Evolutionary conservation across 2,329 filamentous ascomycete species (phyloP).

Genomic region (Diplodia seriata): DNA sequence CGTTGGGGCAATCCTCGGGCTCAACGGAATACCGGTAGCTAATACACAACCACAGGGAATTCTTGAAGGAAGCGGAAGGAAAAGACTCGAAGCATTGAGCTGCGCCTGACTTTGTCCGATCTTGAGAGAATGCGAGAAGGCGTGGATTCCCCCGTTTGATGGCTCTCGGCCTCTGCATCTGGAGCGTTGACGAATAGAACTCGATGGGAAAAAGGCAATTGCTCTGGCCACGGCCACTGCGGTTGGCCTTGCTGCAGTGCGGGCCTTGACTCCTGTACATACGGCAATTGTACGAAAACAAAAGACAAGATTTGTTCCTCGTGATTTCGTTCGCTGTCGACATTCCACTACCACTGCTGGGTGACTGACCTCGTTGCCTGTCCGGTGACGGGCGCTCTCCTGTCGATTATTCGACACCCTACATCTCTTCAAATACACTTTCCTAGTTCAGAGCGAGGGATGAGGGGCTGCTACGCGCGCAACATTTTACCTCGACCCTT

Average conservation of each 20-base stretch:
- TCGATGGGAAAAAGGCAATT: slow-evolving; percentile 10
- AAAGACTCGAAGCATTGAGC: slow-evolving; percentile 38
- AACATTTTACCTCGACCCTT: no score
- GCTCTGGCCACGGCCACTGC: slow-evolving; percentile 23
- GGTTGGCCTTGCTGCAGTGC: slow-evolving; percentile 14
- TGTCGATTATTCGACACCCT: background rate
- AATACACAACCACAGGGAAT: slow-evolving; percentile 40
- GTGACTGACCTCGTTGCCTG: background rate
- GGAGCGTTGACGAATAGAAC: slow-evolving; percentile 26
- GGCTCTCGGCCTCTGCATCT: slow-evolving; percentile 22
- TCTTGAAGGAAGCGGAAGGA: slow-evolving; percentile 49
- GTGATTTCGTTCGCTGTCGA: background rate
- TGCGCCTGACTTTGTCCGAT: background rate
- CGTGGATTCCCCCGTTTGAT: slow-evolving; percentile 23
- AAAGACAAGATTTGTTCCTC: background rate
- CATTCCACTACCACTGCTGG: background rate
- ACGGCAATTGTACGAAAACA: slow-evolving; percentile 28
- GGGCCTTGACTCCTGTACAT: slow-evolving; percentile 17
- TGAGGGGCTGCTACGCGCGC: no score
- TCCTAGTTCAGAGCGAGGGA: background rate
- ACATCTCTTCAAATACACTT: background rate
- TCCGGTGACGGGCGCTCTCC: background rate
- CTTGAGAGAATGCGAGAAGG: background rate
- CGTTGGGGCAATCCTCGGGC: background rate
- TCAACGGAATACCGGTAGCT: background rate